A percentile compares a stretch with the other conserved stretches of the same genome.
These are phyloP conservation scores for Diutina ranongensis DNA, from an alignment of 1,139 yeast species.

Conservation along the genomic window DNA sequence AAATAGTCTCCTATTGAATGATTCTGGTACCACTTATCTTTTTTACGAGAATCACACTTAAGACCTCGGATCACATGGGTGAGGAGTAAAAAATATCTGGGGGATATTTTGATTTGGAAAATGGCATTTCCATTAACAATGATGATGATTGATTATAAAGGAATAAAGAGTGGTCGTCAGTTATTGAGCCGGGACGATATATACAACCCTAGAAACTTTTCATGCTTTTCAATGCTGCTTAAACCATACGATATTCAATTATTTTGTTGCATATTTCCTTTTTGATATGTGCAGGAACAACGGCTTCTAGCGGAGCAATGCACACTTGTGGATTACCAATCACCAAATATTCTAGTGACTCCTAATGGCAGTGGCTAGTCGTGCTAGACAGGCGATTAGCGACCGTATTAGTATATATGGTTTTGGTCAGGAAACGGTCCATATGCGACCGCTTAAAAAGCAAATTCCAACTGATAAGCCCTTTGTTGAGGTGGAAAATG, in stretches of 20 bases:
- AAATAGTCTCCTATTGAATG: no score
- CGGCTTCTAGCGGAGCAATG: not conserved
- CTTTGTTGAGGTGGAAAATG: constrained; percentile 12
- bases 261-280: no score
- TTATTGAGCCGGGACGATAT: no score
- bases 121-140: not conserved
- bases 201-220: no score
- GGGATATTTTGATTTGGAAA: not conserved
- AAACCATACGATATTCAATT: no score
- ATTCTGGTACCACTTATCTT: no score
- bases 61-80: not conserved
- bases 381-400: not conserved
- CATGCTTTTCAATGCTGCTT: no score
- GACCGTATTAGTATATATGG: constrained; percentile 5
- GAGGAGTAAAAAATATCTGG: not conserved
- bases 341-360: not conserved
- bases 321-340: no score
- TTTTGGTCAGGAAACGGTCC: not conserved
- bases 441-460: constrained; percentile 15
- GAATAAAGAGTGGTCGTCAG: no score
- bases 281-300: not conserved
- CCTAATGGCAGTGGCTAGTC: not conserved
- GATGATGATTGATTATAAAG: no score
- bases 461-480: constrained; percentile 14
- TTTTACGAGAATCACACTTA: no score